Evolutionary conservation across 2,329 filamentous ascomycete species (phyloP).

Genomic region (Alternaria postmessia): DNA sequence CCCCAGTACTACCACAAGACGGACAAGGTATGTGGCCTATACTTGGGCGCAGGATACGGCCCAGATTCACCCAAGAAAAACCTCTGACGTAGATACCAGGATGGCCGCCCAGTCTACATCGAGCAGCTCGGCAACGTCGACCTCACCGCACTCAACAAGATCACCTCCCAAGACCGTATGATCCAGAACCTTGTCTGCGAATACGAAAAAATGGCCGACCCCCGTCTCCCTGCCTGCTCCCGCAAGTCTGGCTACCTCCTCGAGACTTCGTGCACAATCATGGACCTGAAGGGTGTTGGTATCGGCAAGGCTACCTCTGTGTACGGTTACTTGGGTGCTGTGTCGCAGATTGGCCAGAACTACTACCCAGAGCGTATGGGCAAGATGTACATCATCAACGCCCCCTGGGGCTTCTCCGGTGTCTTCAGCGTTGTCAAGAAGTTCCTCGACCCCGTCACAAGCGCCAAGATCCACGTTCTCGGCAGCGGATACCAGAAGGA

Average conservation of each 20-base stretch:
- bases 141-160: conserved; percentile 87
- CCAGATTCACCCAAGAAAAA: background rate
- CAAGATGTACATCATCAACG: conserved; percentile 97
- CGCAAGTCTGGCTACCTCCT: conserved; percentile 88
- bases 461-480: conserved; percentile 93
- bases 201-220: conserved; percentile 95
- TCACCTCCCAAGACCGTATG: conserved; percentile 93
- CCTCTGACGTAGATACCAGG: conserved; percentile 61
- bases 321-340: conserved; percentile 85
- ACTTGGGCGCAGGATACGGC: background rate
- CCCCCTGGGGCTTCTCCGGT: conserved; percentile 90
- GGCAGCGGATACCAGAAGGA: conserved; percentile 83
- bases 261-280: conserved; percentile 97
- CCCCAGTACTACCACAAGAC: conserved; percentile 99
- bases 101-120: conserved; percentile 96
- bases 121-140: conserved; percentile 96
- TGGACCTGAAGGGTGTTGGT: conserved; percentile 96
- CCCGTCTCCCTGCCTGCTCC: conserved; percentile 91
- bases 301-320: conserved; percentile 82
- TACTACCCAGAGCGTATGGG: conserved; percentile 98
- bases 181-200: conserved; percentile 94
- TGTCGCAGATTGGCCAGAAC: conserved; percentile 92
- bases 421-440: conserved; percentile 88
- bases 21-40: conserved; percentile 67
- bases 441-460: conserved; percentile 96